Base-by-base conservation (phyloP, 345 rosid genomes). In the Eucalyptus grandis region DNA sequence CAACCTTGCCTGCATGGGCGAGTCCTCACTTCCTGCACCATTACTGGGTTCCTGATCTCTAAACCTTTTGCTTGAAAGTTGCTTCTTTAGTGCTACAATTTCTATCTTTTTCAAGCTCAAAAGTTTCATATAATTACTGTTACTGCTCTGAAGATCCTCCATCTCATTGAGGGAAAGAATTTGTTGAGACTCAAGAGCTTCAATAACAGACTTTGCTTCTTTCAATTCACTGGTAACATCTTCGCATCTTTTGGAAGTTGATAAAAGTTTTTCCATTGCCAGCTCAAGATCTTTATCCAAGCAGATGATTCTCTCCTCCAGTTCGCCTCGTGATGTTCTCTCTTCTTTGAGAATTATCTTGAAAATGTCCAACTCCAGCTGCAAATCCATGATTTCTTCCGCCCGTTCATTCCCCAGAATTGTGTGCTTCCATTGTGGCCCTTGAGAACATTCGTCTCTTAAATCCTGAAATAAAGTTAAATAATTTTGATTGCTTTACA, bases 181-280 rank as follows among this genome's bases (percentile, higher is more conserved):
- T 87, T 97, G 98, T 88, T 98, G 96, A 9, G 97, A 95, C 92
- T 97, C 99, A 11, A 96, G 96, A 89, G 98, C 97, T 92, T 95
- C 98, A 89, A 95, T 92, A 88, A 96, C 95, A 88, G 94, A 93
- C 89, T 93, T 96, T 46, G 96, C 93, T 90, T 95, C 97, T 34
- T 92, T 91, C 77, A 97, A 92, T 90, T 96, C 97, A 87, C 49
- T 86, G 82, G 87, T 89, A 72, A 90, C 91, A 69, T 93, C 95
- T 91, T 96, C 94, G 77, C 80, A 92, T 87, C 95, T 93, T 90
- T 94, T 94, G 60, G 89, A 92, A 85, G 93, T 83, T 88, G 90
- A 88, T 86, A 91, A 51, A 86, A 94, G 90, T 40, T 93, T 92
- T 87, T 87, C 95, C 85, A 91, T 89, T 86, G 93, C 94, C 91